Conservation (phyloP, 2,329 filamentous ascomycete species). For the Penicillium glabrum region DNA sequence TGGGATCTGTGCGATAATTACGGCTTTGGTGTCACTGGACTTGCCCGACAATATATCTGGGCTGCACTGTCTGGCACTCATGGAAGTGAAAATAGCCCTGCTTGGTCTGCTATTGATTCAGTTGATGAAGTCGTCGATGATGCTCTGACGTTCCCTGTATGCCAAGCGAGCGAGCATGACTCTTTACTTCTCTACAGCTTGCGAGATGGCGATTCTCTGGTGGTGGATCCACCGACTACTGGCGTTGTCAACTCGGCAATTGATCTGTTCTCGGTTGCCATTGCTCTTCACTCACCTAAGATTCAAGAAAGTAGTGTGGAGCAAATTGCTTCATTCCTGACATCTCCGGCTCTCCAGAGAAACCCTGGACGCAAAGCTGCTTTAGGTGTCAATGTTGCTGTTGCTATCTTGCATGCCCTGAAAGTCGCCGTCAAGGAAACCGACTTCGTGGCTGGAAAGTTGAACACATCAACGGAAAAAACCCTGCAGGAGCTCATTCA, state of each 20-base stretch:
- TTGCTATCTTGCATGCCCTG: slow-evolving; percentile 75
- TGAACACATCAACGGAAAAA: slow-evolving; percentile 77
- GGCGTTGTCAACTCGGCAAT: slow-evolving; percentile 95
- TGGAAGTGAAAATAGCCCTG: slow-evolving; percentile 55
- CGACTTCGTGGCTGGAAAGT: slow-evolving; percentile 67
- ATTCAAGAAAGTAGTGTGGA: slow-evolving; percentile 96
- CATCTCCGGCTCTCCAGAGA: slow-evolving; percentile 73
- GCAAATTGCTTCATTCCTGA: slow-evolving; percentile 87
- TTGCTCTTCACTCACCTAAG: slow-evolving; percentile 84
- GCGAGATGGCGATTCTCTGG: slow-evolving; percentile 46
- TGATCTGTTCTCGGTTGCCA: slow-evolving; percentile 84
- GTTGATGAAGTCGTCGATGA: slow-evolving; percentile 42
- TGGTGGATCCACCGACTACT: slow-evolving; percentile 80
- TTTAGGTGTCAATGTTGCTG: slow-evolving; percentile 84
- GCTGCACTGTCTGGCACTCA: slow-evolving; percentile 70
- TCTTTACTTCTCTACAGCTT: slow-evolving; percentile 73
- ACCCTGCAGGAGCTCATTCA: slow-evolving; percentile 69
- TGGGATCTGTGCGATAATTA: slow-evolving; percentile 96
- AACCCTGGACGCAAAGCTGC: slow-evolving; percentile 87
- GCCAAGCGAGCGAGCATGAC: slow-evolving; percentile 84
- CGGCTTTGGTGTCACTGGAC: slow-evolving; percentile 86
- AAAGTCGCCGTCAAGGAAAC: slow-evolving; percentile 85
- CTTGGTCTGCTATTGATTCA: slow-evolving; percentile 41
- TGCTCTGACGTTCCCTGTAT: slow-evolving; percentile 63
- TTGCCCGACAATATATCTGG: slow-evolving; percentile 75